Evolutionary conservation across 108 stramenopile genomes (phyloP), one percentile per base, ranked within the genome.

Genomic region (Pseudonitzschia delicatissima): DNA sequence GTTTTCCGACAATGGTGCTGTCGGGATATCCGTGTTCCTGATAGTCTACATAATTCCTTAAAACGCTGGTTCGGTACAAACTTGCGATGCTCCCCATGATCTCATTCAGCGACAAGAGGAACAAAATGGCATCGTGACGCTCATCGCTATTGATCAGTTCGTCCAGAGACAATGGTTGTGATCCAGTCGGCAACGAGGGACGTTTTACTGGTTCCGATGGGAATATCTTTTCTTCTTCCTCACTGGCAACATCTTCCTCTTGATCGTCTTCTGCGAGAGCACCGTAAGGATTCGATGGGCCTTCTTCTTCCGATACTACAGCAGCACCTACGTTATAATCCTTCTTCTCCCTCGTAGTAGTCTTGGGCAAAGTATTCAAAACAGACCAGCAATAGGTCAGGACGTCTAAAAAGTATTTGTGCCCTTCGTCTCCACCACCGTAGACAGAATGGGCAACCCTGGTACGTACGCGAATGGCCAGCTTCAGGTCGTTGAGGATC

Each of bases 331-430:
- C n/a, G n/a, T n/a, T n/a, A n/a, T n/a, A n/a, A 5, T 32, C 4
- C 47, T 39, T 51, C 33, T 58, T 40, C 39, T 27, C 21, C 17
- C 28, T 36, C 9, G 28, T 13, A 17, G 67, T 35, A 25, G 7
- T 47, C 51, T 42, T 55, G 11, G 67, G 50, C 27, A 76, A 51
- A 11, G 47, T 6, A 0, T 23, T 26, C 34, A 71, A 48, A 21
- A 76, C 59, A 9, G 64, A 52, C 74, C 74, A 82, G 32, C 77
- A 75, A 66, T 82, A 78, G 18, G 42, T 33, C 71, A 82, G 59
- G n/a, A 76, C 74, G 20, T 39, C 25, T 7, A 74, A 26, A 40
- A 82, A 69, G 61, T 78, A 48, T 53, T 66, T 52, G 68, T 82
- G 81, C 6, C 73, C 77, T n/a, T 21, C 35, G 71, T 81, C 80